Evolutionary conservation across 306 rosid genomes (phyloP).

Genomic region (Vachellia pachyceras): DNA sequence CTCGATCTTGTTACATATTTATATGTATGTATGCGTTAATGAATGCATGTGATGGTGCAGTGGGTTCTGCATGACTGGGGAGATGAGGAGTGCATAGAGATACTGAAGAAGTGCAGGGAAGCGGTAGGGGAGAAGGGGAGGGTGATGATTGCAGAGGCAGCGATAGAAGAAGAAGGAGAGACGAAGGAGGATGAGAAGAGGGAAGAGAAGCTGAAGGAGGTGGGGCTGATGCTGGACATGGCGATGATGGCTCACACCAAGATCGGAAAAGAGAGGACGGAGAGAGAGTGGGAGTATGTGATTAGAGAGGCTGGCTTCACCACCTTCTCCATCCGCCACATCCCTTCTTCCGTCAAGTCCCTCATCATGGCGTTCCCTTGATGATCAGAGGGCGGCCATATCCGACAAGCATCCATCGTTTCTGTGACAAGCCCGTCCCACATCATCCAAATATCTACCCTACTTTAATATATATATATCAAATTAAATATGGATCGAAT

Average conservation of each 20-base stretch:
- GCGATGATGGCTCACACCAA: slow-evolving; percentile 65
- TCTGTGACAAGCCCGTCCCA: too few species aligned
- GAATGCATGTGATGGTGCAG: slow-evolving; percentile 25
- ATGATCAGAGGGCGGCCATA: not conserved
- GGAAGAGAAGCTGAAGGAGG: slow-evolving; percentile 37
- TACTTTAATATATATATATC: too few species aligned
- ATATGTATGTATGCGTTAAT: not conserved
- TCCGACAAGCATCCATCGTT: too few species aligned
- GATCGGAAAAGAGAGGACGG: slow-evolving; percentile 62
- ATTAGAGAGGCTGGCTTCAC: slow-evolving; percentile 62
- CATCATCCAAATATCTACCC: too few species aligned
- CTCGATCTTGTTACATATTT: not conserved
- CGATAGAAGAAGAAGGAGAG: not conserved
- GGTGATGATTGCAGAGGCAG: slow-evolving; percentile 51
- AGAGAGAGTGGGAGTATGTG: slow-evolving; percentile 60
- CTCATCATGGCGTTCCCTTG: slow-evolving; percentile 55
- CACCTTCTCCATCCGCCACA: slow-evolving; percentile 37
- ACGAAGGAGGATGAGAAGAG: slow-evolving; percentile 2
- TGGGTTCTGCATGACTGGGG: slow-evolving; percentile 70
- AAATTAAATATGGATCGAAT: too few species aligned
- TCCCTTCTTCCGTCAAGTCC: slow-evolving; percentile 51
- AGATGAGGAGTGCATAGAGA: slow-evolving; percentile 64
- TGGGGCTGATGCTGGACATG: slow-evolving; percentile 62
- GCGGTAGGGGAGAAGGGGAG: slow-evolving; percentile 57
- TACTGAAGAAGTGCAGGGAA: slow-evolving; percentile 58